Evolutionary conservation across 257 asterid genomes (phyloP).

Genomic region (Handroanthus guayacan): DNA sequence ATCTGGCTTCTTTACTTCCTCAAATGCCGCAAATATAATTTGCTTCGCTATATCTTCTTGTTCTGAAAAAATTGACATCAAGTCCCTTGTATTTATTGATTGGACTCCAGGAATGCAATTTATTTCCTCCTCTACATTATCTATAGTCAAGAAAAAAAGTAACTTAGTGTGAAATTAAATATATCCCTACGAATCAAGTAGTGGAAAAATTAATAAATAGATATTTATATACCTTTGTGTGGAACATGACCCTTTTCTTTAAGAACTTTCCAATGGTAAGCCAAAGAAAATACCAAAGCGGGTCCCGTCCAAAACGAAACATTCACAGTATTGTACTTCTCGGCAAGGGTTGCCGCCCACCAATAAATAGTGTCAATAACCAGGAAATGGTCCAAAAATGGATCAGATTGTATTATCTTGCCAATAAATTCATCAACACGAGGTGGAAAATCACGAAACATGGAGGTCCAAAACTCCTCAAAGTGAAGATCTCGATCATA

Average conservation of each 20-base stretch:
- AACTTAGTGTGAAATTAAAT: too few relatives aligned
- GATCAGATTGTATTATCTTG: constrained; percentile 38
- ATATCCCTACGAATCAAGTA: too few relatives aligned
- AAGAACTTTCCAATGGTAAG: constrained; percentile 8
- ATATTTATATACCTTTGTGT: constrained; percentile 21
- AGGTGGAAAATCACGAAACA: neutral
- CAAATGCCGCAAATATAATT: too few relatives aligned
- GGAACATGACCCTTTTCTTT: constrained; percentile 39
- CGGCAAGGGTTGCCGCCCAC: constrained; percentile 50
- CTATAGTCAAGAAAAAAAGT: constrained; percentile 11
- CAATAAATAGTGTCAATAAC: constrained; percentile 49
- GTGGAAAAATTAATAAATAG: too few relatives aligned
- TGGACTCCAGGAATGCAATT: constrained; percentile 64
- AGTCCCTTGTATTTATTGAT: constrained; percentile 49
- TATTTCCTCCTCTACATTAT: constrained; percentile 42
- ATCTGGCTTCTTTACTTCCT: neutral
- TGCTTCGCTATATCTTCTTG: neutral
- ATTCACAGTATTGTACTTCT: constrained; percentile 42
- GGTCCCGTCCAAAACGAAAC: constrained; percentile 62
- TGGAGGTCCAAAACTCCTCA: constrained; percentile 21
- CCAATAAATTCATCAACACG: constrained; percentile 30
- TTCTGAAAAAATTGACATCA: constrained; percentile 43
- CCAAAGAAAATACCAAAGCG: constrained; percentile 49
- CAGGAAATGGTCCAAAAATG: neutral
- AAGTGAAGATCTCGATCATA: constrained; percentile 37